Base-by-base conservation (phyloP, 176 grass and related monocot genomes). In the Bolboschoenus planiculmis region DNA sequence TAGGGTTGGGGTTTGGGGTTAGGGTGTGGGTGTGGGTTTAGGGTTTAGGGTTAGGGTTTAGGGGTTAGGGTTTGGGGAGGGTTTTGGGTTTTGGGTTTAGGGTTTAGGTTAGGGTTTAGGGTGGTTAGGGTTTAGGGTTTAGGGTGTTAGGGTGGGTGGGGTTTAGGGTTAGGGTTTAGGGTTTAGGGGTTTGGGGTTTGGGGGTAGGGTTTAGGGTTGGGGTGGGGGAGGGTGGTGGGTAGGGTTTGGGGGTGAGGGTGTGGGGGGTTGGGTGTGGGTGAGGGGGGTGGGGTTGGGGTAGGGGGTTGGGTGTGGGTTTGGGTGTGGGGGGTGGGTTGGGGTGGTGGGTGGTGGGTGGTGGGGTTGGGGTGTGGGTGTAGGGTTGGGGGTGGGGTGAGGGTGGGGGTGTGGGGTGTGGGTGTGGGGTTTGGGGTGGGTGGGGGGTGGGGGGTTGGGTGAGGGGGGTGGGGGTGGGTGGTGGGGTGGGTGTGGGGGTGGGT, bases 1-100 rank as follows among this genome's bases (percentile, higher is more conserved):
- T 82, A 39, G 53, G 79, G 79, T 65, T 71, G 36, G 81, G 81
- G 26, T 83, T 83, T 31, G 23, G 58, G 58, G 10, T 53, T 53
- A 14, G 36, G 81, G 81, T 46, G 71, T 71, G 31, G 20, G 81
- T 60, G 26, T 83, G 81, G 81, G 4, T 83, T 83, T 21, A 7
- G 81, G 81, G 4, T 71, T 83, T 21, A 7, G 76, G 76, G 13
- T 80, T 80, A 4, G 76, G 44, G 44, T 80, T 80, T 50, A 33
- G 76, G 76, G 43, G 56, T 80, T 50, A 34, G 76, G 76, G 44
- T 56, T 56, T 50, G 16, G 48, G 48, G n/a, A n/a, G n/a, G n/a
- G n/a, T n/a, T n/a, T n/a, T n/a, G n/a, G n/a, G n/a, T 53, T 53
- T 53, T 15, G 48, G 48, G 48, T 53, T 53, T 53, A 53, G 44